Conservation (phyloP, 2,329 filamentous ascomycete genomes). For the Ophiostoma ulmi region DNA sequence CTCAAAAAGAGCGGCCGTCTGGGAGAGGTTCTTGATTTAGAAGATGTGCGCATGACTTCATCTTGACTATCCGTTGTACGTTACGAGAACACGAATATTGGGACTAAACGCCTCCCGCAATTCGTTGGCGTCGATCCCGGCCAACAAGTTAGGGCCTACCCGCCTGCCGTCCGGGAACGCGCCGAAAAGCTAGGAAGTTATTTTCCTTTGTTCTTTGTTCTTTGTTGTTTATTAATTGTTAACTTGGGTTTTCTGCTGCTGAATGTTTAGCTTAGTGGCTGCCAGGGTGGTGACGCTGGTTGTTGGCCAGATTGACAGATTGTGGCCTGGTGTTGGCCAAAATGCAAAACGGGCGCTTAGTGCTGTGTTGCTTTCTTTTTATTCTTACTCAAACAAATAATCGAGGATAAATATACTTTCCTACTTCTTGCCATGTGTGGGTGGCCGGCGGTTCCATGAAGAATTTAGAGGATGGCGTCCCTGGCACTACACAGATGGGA, state of each 20-base stretch:
- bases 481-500: neutral
- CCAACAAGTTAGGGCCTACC: conserved; percentile 4
- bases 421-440: neutral
- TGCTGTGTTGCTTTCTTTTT: neutral
- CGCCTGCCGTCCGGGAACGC: neutral
- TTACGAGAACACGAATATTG: no score
- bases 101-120: neutral
- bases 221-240: no score
- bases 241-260: no score
- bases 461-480: neutral
- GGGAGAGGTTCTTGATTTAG: neutral
- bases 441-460: conserved; percentile 3
- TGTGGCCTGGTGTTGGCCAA: neutral
- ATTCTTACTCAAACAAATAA: neutral
- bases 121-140: neutral
- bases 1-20: neutral
- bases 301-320: no score
- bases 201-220: neutral
- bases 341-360: neutral
- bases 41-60: neutral
- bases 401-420: neutral
- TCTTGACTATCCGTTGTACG: neutral
- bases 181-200: neutral
- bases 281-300: no score
- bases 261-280: no score